phyloP scores from a whole-genome alignment of 805 yeast species.

The Candida krabiensis region DNA sequence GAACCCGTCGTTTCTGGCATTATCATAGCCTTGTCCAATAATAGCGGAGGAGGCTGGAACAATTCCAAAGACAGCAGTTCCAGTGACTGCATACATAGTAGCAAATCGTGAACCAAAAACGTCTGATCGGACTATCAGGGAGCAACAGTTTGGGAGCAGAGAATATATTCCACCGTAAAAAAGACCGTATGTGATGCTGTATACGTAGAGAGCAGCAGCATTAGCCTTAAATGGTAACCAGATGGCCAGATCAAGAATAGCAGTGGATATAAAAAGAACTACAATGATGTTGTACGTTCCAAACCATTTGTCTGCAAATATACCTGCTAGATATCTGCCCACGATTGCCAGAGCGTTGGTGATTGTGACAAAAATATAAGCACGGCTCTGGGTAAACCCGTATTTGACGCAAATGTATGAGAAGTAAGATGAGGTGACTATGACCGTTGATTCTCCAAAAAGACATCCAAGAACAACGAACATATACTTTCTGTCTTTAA shows the following conservation, averaged over 20 bases:
- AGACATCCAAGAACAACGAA: conserved; percentile 44
- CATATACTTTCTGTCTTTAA: conserved; percentile 41
- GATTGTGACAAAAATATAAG: conserved; percentile 47
- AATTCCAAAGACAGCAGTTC: conserved; percentile 38
- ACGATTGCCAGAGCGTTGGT: conserved; percentile 43
- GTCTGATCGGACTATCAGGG: conserved; percentile 53
- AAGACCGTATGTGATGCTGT: conserved; percentile 52
- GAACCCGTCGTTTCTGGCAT: conserved; percentile 12
- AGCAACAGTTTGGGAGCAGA: conserved; percentile 59
- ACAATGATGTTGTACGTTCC: conserved; percentile 56
- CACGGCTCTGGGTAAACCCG: conserved; percentile 40
- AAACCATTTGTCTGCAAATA: conserved; percentile 30
- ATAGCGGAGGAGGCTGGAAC: conserved; percentile 38
- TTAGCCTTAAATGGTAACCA: conserved; percentile 62
- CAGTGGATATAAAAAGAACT: conserved; percentile 28
- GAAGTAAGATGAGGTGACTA: conserved; percentile 45
- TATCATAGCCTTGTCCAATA: conserved; percentile 8
- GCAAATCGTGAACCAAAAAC: conserved; percentile 68
- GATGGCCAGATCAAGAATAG: conserved; percentile 45
- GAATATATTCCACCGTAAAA: conserved; percentile 59
- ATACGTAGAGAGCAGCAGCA: conserved; percentile 43
- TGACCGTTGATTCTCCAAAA: conserved; percentile 45
- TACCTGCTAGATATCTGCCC: conserved; percentile 28
- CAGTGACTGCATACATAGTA: conserved; percentile 47
- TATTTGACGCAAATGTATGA: conserved; percentile 48